Percentiles rank a stretch among this genome's conserved stretches.
phyloP scores from a whole-genome alignment of 371 early-diverging fungal genomes.

The Mortierella sp. region DNA sequence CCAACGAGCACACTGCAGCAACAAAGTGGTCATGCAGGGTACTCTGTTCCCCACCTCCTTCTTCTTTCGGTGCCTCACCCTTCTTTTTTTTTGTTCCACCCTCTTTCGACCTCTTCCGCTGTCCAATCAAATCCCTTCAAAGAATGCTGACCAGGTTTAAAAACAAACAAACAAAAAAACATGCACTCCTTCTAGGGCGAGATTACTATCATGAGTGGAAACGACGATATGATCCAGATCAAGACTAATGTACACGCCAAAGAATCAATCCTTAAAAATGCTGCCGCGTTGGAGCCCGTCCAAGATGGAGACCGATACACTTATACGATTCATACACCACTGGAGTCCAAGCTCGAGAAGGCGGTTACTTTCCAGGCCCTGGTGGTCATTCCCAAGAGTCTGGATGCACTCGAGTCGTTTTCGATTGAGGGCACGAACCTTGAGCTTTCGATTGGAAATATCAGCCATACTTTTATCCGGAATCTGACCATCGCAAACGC shows the following conservation, averaged over 20 bases:
- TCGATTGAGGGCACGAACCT: slow-evolving; percentile 31
- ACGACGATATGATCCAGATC: slow-evolving; percentile 48
- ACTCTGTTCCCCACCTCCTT: not conserved
- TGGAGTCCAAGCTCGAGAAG: slow-evolving; percentile 27
- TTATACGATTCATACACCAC: slow-evolving; percentile 47
- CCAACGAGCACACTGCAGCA: too few relatives aligned
- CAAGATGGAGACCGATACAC: slow-evolving; percentile 46
- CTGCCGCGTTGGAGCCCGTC: slow-evolving; percentile 38
- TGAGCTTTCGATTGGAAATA: slow-evolving; percentile 47
- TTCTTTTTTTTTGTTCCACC: not conserved
- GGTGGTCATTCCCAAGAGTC: slow-evolving; percentile 37
- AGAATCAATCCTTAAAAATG: slow-evolving; percentile 42
- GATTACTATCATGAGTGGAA: slow-evolving; percentile 46
- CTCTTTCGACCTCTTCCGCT: not conserved
- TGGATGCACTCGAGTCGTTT: slow-evolving; percentile 44
- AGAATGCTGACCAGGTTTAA: too few relatives aligned
- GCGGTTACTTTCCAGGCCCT: slow-evolving; percentile 47
- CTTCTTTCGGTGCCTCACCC: not conserved
- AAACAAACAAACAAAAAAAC: not conserved
- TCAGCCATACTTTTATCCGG: slow-evolving; percentile 45
- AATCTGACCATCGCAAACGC: slow-evolving; percentile 12
- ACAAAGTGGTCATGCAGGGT: not conserved
- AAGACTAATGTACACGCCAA: slow-evolving; percentile 45
- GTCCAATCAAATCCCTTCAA: not conserved
- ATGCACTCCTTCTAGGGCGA: slow-evolving; percentile 32